phyloP scores from a whole-genome alignment of 495 filamentous ascomycete genomes.

The Zalerion maritima region DNA sequence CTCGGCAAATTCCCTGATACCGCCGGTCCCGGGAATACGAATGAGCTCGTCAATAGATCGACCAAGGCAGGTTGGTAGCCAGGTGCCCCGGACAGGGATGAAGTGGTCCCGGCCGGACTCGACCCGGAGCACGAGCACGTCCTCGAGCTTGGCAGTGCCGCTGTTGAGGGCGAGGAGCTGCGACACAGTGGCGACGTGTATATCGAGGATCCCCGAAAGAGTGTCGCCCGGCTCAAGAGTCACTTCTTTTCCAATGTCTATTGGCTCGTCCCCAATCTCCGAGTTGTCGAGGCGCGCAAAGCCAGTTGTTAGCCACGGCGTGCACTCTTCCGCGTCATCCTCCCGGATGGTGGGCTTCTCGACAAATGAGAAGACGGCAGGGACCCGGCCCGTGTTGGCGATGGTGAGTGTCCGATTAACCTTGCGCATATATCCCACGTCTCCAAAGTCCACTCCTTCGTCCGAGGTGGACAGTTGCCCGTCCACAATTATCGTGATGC shows the following conservation, averaged over 20 bases:
- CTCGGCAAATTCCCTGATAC: conserved; percentile 34
- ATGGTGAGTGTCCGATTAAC: conserved; percentile 57
- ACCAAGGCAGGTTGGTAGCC: conserved; percentile 73
- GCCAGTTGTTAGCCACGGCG: conserved; percentile 52
- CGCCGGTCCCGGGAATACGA: conserved; percentile 65
- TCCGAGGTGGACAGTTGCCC: conserved; percentile 20
- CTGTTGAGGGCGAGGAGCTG: conserved; percentile 62
- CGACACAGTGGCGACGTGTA: conserved; percentile 45
- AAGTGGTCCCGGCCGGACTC: conserved; percentile 81
- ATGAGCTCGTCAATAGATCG: conserved; percentile 72
- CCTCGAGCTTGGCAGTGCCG: conserved; percentile 49
- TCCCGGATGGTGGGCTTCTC: conserved; percentile 43
- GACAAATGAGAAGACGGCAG: conserved; percentile 61
- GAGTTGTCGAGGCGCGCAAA: conserved; percentile 34
- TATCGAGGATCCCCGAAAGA: conserved; percentile 48
- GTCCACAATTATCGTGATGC: conserved; percentile 74
- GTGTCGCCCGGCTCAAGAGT: conserved; percentile 74
- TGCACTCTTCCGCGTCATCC: conserved; percentile 16
- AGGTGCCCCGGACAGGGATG: conserved; percentile 59
- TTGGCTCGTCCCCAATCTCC: conserved; percentile 21
- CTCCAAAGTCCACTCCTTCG: conserved; percentile 61
- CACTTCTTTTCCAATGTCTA: conserved; percentile 31
- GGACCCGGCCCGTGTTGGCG: conserved; percentile 76
- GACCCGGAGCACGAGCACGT: conserved; percentile 82
- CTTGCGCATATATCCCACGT: conserved; percentile 50